A percentile compares a stretch with the other conserved stretches of the same genome.
Evolutionary conservation across 2,329 filamentous ascomycete species (phyloP).

Genomic region (Blastomyces percursus): DNA sequence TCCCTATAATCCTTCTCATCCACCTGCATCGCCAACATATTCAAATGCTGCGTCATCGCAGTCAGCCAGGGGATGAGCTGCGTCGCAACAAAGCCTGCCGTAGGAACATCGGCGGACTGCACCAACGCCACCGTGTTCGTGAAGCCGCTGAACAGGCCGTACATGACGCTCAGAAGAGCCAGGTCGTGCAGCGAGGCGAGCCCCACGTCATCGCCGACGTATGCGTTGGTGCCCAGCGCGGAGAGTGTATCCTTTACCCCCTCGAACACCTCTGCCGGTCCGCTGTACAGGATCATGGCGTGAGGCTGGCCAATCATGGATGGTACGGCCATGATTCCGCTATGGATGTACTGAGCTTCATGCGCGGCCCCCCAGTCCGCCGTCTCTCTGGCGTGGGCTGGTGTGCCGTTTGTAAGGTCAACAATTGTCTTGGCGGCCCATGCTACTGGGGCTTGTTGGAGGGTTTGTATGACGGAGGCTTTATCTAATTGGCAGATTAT

Average conservation of each 20-base stretch:
- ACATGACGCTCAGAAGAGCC: conserved; percentile 7
- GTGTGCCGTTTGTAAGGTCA: conserved; percentile 8
- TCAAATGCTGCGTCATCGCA: background rate
- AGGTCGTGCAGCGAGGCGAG: conserved; percentile 1
- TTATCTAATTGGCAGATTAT: conserved; percentile 7
- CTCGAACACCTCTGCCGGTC: background rate
- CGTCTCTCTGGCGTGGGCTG: background rate
- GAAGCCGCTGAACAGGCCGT: conserved; percentile 7
- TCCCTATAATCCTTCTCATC: background rate
- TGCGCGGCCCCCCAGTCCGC: background rate
- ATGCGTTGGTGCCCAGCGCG: background rate
- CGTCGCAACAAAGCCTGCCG: background rate
- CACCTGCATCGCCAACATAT: background rate
- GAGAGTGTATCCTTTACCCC: background rate
- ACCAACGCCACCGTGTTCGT: conserved; percentile 5
- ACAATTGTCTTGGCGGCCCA: conserved; percentile 4
- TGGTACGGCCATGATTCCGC: conserved; percentile 8
- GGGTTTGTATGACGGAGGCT: background rate
- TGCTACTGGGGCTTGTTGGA: background rate
- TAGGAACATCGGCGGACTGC: background rate
- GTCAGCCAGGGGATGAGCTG: background rate
- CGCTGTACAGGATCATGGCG: background rate
- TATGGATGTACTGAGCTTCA: conserved; percentile 5
- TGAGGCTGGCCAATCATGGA: background rate
- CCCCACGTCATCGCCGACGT: background rate